A percentile compares a stretch with the other conserved stretches of the same genome.
These are phyloP conservation scores for Botrytis sinoallii DNA, from an alignment of 2,329 filamentous ascomycete species.

Conservation along the genomic window DNA sequence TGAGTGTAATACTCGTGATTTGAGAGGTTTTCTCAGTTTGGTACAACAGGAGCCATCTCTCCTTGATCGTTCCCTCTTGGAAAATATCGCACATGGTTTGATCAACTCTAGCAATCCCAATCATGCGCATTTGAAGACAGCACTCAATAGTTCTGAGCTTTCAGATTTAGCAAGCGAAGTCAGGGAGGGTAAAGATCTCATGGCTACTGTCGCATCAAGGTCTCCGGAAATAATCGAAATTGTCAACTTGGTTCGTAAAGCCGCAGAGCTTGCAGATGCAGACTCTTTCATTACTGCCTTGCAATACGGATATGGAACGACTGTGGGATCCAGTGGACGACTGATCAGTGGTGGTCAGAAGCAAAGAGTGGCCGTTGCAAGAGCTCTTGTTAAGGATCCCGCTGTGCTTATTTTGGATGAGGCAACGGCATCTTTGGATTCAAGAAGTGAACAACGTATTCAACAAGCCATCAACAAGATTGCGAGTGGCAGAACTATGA, in stretches of 20 bases:
- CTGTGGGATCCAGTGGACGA: slow-evolving; percentile 64
- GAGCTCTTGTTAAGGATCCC: slow-evolving; percentile 51
- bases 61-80: slow-evolving; percentile 48
- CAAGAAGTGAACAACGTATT: slow-evolving; percentile 86
- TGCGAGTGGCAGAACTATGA: slow-evolving; percentile 77
- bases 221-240: slow-evolving; percentile 36
- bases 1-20: slow-evolving; percentile 36
- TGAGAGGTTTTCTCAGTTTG: slow-evolving; percentile 45
- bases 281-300: slow-evolving; percentile 13
- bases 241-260: slow-evolving; percentile 40
- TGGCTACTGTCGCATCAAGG: slow-evolving; percentile 5
- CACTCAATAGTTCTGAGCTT: slow-evolving; percentile 43
- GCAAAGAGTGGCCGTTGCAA: slow-evolving; percentile 75
- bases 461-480: slow-evolving; percentile 79
- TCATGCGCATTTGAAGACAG: slow-evolving; percentile 45
- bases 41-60: slow-evolving; percentile 54
- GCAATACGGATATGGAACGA: slow-evolving; percentile 45
- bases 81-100: slow-evolving; percentile 30
- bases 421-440: slow-evolving; percentile 66
- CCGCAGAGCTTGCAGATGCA: slow-evolving; percentile 49
- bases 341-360: slow-evolving; percentile 80
- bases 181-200: slow-evolving; percentile 47
- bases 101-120: slow-evolving; percentile 50
- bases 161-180: slow-evolving; percentile 51
- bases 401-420: slow-evolving; percentile 59